phyloP scores from a whole-genome alignment of 306 rosid genomes.

The Lablab purpureus region DNA sequence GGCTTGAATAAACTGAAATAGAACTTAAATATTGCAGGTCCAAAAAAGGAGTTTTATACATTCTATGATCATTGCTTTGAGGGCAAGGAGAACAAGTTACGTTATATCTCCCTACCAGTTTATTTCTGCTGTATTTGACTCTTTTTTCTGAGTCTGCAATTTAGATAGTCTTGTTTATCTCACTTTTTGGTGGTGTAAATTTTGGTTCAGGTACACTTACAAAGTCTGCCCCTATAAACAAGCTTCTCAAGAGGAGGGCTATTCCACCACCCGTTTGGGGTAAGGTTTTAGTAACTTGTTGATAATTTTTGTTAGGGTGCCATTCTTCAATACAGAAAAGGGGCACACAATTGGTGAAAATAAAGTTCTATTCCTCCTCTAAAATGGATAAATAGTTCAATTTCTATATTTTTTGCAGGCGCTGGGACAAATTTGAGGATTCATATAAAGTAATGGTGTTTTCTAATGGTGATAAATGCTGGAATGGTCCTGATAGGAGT shows the following conservation, averaged over 20 bases:
- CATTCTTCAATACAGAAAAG: conserved; percentile 27
- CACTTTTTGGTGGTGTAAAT: conserved; percentile 49
- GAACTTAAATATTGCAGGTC: conserved; percentile 66
- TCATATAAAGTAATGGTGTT: conserved; percentile 81
- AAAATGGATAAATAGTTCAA: conserved; percentile 26
- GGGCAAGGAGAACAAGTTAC: conserved; percentile 91
- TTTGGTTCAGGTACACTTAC: conserved; percentile 83
- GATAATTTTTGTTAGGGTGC: conserved; percentile 40
- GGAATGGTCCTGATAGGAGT: conserved; percentile 99
- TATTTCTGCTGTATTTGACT: conserved; percentile 37
- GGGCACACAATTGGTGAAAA: conserved; percentile 32
- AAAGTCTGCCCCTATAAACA: conserved; percentile 95
- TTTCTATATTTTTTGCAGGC: conserved; percentile 55
- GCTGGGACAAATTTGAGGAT: conserved; percentile 97
- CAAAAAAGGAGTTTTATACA: conserved; percentile 89
- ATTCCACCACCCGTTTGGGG: conserved; percentile 93
- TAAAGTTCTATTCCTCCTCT: not conserved
- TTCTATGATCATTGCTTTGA: conserved; percentile 89
- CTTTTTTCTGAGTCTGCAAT: conserved; percentile 27
- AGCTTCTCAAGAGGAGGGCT: conserved; percentile 93
- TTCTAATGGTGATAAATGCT: conserved; percentile 89
- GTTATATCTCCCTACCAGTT: conserved; percentile 40
- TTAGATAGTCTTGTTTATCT: conserved; percentile 46
- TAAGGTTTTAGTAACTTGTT: conserved; percentile 53
- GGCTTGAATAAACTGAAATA: conserved; percentile 50